A percentile compares a stretch with the other conserved stretches of the same genome.
Conservation (phyloP, 441 rosid species). For the Macaranga tanarius region DNA sequence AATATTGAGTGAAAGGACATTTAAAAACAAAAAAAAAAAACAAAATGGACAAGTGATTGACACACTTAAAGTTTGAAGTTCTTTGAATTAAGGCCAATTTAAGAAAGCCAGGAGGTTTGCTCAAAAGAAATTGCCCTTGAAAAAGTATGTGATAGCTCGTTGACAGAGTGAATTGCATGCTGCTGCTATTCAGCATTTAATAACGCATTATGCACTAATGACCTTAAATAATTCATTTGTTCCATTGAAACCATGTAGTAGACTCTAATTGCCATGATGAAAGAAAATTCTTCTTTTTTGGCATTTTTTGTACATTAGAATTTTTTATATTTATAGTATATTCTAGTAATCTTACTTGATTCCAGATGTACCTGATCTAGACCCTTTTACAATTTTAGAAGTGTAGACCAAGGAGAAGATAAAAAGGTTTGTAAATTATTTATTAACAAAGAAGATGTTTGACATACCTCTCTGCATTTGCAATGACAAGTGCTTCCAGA, state of each 20-base stretch:
- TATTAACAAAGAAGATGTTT: neutral
- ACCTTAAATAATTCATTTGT: no score
- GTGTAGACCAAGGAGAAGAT: neutral
- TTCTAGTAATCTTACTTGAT: neutral
- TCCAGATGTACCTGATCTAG: neutral
- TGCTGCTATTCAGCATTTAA: neutral
- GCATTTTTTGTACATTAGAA: no score
- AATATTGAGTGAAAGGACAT: neutral
- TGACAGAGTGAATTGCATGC: neutral
- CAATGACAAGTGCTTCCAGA: conserved; percentile 72
- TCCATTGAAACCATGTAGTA: no score
- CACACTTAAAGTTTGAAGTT: no score
- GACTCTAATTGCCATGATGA: no score
- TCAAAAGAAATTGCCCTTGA: neutral
- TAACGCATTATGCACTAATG: no score
- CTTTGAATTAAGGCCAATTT: neutral
- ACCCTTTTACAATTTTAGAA: neutral
- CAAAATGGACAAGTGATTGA: no score
- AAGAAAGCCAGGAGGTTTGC: neutral
- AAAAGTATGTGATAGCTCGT: neutral
- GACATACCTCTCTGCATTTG: conserved; percentile 74
- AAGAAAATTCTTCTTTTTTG: no score
- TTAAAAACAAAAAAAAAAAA: no score
- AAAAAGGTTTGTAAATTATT: neutral
- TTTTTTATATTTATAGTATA: no score